Evolutionary conservation across 176 grass and related monocot genomes (phyloP), one percentile per base, ranked within the genome.

Genomic region (Luzula sylvatica): DNA sequence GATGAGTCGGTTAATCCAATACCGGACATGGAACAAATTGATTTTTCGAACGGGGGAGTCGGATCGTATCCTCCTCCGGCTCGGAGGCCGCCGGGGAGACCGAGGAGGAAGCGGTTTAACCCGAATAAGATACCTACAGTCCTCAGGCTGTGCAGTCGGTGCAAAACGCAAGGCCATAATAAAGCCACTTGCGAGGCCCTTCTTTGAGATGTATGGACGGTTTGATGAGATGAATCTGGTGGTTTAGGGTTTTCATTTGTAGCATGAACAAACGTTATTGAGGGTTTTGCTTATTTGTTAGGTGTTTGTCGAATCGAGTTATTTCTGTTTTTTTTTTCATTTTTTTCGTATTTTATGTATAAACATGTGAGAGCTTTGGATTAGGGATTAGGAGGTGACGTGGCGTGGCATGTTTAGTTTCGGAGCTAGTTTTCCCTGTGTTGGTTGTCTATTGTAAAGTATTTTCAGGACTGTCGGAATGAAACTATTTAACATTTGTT

Each of bases 141-240:
- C 42, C 21, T 88, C 26, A 65, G 88, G 19, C 89, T 88, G 41
- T 95, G 89, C 65, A 88, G 83, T 73, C 83, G 83, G 83, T 95
- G 89, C 61, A 88, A 95, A 72, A 70, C 75, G 71, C 61, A 74
- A 42, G 89, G 89, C 19, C 83, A 88, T 74, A 95, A 95, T 20
- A 95, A 95, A 38, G 83, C 83, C 56, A 95, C 89, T 22, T 95
- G 89, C 53, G 83, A 95, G 74, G 89, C 66, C 16, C 49, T 84
- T 78, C 55, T 84, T 14, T 77, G 40, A 61, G 40, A n/a, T n/a
- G n/a, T n/a, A n/a, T n/a, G n/a, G n/a, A n/a, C n/a, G 40, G 20
- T 7, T 7, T 35, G 30, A 35, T 35, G 30, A 35, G 5, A 2
- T 4, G 5, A 35, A 35, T 35, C 7, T 7, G 30, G 9, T 4